Conservation (phyloP, 108 stramenopile species). For the Cyclotella kingstonii region DNA sequence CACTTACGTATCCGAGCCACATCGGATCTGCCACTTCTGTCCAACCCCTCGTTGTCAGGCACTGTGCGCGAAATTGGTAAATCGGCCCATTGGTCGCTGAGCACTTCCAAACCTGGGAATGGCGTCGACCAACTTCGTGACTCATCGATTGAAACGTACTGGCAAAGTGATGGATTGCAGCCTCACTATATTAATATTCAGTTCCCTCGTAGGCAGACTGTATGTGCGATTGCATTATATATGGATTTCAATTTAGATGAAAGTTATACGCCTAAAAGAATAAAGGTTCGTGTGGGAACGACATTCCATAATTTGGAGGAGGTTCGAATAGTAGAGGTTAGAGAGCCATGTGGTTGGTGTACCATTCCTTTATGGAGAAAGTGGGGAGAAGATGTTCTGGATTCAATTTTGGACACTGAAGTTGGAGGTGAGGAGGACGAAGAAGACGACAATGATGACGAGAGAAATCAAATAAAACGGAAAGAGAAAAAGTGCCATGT, state of each 20-base stretch:
- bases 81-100: slow-evolving; percentile 89
- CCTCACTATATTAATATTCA: slow-evolving; percentile 96
- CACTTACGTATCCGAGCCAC: slow-evolving; percentile 58
- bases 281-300: slow-evolving; percentile 82
- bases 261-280: slow-evolving; percentile 93
- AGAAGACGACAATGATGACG: slow-evolving; percentile 17
- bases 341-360: slow-evolving; percentile 89
- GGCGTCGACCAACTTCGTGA: slow-evolving; percentile 94
- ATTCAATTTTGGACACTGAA: slow-evolving; percentile 64
- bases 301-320: slow-evolving; percentile 91
- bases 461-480: slow-evolving; percentile 6
- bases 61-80: slow-evolving; percentile 71
- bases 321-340: slow-evolving; percentile 76
- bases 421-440: slow-evolving; percentile 40
- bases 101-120: slow-evolving; percentile 96
- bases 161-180: slow-evolving; percentile 94
- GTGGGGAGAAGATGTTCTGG: slow-evolving; percentile 40
- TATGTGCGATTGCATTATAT: slow-evolving; percentile 86
- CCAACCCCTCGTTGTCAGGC: slow-evolving; percentile 38
- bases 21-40: slow-evolving; percentile 49
- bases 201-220: slow-evolving; percentile 83
- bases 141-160: slow-evolving; percentile 81
- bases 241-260: slow-evolving; percentile 91
- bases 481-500: slow-evolving; percentile 34
- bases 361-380: slow-evolving; percentile 59